phyloP scores from a whole-genome alignment of 805 yeast genomes.

The Kodamaea neixiangensis region DNA sequence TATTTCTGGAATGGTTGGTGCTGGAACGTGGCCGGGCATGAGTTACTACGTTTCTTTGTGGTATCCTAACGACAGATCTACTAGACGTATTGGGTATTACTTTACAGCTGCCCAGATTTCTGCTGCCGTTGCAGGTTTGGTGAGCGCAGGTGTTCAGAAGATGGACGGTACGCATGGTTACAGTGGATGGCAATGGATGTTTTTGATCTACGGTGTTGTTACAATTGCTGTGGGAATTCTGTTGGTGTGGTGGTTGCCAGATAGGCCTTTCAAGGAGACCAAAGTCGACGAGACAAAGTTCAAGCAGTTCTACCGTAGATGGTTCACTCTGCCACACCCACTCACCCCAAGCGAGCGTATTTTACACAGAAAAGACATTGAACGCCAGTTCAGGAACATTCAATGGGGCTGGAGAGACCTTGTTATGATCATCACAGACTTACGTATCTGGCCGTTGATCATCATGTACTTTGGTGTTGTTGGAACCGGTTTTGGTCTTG shows the following conservation, averaged over 20 bases:
- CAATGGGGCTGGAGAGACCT: slow-evolving; percentile 66
- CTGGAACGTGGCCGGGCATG: slow-evolving; percentile 92
- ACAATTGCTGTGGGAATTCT: slow-evolving; percentile 65
- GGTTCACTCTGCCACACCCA: slow-evolving; percentile 44
- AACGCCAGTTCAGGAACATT: slow-evolving; percentile 45
- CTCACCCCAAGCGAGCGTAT: slow-evolving; percentile 52
- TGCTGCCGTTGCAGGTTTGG: slow-evolving; percentile 86
- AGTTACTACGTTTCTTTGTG: slow-evolving; percentile 79
- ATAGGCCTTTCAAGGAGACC: slow-evolving; percentile 51
- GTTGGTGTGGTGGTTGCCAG: slow-evolving; percentile 85
- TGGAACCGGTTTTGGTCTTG: slow-evolving; percentile 86
- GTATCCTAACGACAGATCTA: slow-evolving; percentile 79
- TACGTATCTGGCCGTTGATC: slow-evolving; percentile 75
- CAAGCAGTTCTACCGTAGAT: slow-evolving; percentile 24
- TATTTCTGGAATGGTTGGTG: slow-evolving; percentile 73
- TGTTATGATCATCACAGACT: slow-evolving; percentile 53
- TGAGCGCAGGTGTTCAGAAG: slow-evolving; percentile 84
- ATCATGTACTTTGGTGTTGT: slow-evolving; percentile 93
- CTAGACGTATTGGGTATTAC: slow-evolving; percentile 82
- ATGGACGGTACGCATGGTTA: slow-evolving; percentile 72
- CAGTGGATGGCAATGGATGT: slow-evolving; percentile 88
- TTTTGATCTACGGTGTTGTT: slow-evolving; percentile 70
- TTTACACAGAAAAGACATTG: slow-evolving; percentile 64
- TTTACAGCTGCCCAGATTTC: slow-evolving; percentile 92
- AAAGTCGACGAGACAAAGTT: slow-evolving; percentile 8